Evolutionary conservation across 73 alveolate species (phyloP), one percentile per base, ranked within the genome.

Genomic region (Paramecium tetraurelia): DNA sequence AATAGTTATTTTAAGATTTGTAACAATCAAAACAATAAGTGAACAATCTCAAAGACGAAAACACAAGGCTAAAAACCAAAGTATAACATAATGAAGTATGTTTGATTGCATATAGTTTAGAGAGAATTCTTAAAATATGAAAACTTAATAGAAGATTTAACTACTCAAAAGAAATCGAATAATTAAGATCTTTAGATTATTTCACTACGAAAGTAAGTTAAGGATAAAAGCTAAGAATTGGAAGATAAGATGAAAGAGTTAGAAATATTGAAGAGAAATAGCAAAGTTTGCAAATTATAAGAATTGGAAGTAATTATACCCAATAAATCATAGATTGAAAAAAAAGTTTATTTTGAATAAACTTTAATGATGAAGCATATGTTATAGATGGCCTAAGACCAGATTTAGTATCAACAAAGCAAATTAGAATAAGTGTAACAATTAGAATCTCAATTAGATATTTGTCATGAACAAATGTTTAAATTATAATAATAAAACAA

Each of bases 51-150:
- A 72, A 27, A 20, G 86, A 72, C 3, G 86, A 72, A 27, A 72
- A 72, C 10, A 18, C 21, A 33, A 31, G 59, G 35, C 59, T 72
- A 1, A 72, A 68, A 72, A 72, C 86, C 18, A 72, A 72, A 40
- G 59, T 72, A 16, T 72, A 72, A n/a, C 86, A 72, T 72, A 72
- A 33, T 36, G 86, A 72, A 38, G 86, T 72, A 72, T 5, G 33
- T 14, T 5, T 35, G 7, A 40, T 40, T 29, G 18, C 46, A 12
- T 72, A 68, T 68, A 0, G 0, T 3, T 20, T 72, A 72, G 86
- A 72, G 59, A 72, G 86, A 72, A 43, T 72, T 72, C 59, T 5
- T 36, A 21, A 72, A 40, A 2, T 72, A 72, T 40, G 86, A 72
- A 20, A 72, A 40, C 18, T 29, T 72, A 24, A 72, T 72, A 36